Conservation (phyloP, 169 alveolate species). For the Eimeria sp. region DNA sequence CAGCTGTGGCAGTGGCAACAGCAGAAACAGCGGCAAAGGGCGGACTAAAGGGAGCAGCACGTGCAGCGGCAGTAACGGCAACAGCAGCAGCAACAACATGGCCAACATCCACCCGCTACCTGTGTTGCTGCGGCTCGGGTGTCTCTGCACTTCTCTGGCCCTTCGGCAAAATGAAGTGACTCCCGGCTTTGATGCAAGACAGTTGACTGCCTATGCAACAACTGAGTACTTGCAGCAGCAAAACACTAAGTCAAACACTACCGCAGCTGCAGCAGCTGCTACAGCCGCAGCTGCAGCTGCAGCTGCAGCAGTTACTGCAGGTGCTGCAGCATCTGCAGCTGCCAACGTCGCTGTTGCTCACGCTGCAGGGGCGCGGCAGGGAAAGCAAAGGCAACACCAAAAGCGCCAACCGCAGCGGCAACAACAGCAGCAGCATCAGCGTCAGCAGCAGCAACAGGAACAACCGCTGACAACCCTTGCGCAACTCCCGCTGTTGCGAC, state of each 20-base stretch:
- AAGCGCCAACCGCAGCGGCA: conserved; percentile 3
- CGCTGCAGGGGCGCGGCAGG: neutral
- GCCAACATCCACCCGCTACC: conserved; percentile 47
- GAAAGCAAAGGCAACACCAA: neutral
- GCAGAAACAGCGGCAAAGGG: neutral
- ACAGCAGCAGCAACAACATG: conserved; percentile 3
- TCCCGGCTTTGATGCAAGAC: conserved; percentile 63
- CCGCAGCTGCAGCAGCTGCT: conserved; percentile 32
- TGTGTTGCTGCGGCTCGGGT: conserved; percentile 69
- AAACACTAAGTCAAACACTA: neutral
- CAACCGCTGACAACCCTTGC: neutral
- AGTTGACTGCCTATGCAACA: conserved; percentile 15
- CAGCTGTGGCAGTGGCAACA: neutral
- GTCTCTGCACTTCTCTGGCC: conserved; percentile 71
- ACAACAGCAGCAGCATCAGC: neutral
- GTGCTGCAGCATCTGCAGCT: conserved; percentile 13
- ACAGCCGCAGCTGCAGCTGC: neutral
- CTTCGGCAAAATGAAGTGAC: conserved; percentile 58
- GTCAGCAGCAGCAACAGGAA: conserved; percentile 5
- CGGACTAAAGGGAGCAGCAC: neutral
- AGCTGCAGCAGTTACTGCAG: neutral
- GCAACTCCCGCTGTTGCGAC: conserved; percentile 36
- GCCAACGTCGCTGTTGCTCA: neutral
- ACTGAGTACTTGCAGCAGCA: conserved; percentile 26
- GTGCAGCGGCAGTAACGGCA: neutral